Evolutionary conservation across 495 filamentous ascomycete species (phyloP).

Genomic region (Podospora fimiseda): DNA sequence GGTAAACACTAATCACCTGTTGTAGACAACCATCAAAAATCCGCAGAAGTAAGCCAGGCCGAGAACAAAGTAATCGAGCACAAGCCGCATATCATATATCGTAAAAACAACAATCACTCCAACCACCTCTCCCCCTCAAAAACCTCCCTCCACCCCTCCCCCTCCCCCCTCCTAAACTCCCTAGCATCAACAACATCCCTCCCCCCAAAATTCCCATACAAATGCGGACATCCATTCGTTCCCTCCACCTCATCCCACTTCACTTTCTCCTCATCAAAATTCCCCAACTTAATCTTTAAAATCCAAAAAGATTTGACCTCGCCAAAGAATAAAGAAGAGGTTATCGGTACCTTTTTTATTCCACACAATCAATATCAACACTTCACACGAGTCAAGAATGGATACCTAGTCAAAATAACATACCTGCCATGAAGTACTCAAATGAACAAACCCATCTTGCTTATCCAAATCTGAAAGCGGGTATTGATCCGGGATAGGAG

Average conservation of each 20-base stretch:
- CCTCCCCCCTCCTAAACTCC: slow-evolving; percentile 26
- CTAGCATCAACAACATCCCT: slow-evolving; percentile 30
- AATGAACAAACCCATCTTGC: slow-evolving; percentile 48
- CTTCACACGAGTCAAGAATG: not conserved
- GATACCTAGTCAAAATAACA: slow-evolving; percentile 3
- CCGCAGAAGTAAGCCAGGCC: too few species aligned
- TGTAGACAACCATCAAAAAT: too few species aligned
- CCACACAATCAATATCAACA: too few species aligned
- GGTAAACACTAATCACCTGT: too few species aligned
- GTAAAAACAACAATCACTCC: slow-evolving; percentile 8
- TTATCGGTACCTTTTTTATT: slow-evolving; percentile 37
- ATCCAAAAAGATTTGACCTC: slow-evolving; percentile 31
- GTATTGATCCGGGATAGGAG: slow-evolving; percentile 41
- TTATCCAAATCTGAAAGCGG: slow-evolving; percentile 46
- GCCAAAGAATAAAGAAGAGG: slow-evolving; percentile 44
- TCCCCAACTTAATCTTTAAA: slow-evolving; percentile 31
- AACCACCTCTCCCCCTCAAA: slow-evolving; percentile 26
- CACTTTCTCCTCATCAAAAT: slow-evolving; percentile 16
- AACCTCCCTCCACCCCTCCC: slow-evolving; percentile 32
- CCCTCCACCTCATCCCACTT: slow-evolving; percentile 39
- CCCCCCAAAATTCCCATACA: slow-evolving; percentile 43
- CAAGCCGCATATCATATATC: too few species aligned
- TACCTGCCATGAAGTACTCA: slow-evolving; percentile 44
- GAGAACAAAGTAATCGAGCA: too few species aligned
- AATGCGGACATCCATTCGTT: slow-evolving; percentile 35